Evolutionary conservation across 352 stramenopile genomes (phyloP).

Genomic region (Phytophthora hybrid): DNA sequence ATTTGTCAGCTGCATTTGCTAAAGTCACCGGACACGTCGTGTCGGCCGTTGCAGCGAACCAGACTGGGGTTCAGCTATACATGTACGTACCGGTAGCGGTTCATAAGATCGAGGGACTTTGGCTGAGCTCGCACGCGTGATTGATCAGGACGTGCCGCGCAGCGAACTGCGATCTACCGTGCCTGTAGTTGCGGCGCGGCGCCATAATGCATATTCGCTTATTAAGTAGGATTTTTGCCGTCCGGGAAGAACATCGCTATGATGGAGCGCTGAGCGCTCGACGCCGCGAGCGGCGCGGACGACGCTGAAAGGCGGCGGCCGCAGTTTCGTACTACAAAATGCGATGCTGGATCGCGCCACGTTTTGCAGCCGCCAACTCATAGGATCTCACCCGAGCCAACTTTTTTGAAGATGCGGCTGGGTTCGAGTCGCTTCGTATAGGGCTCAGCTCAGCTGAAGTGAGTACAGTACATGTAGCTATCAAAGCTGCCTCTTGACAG

Average conservation of each 20-base stretch:
- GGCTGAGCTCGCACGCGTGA: background rate
- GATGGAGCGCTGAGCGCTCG: background rate
- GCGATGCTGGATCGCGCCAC: background rate
- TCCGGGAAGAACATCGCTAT: background rate
- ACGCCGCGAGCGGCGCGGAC: background rate
- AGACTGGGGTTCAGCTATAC: background rate
- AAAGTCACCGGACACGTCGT: background rate
- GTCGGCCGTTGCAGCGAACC: background rate
- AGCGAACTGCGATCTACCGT: background rate
- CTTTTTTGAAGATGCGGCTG: background rate
- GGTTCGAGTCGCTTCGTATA: conserved; percentile 1
- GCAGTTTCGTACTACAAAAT: conserved; percentile 1
- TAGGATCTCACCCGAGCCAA: background rate
- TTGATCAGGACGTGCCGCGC: background rate
- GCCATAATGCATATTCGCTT: background rate
- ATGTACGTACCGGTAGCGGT: conserved; percentile 1
- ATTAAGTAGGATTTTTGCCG: background rate
- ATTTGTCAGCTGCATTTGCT: background rate
- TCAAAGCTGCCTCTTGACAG: background rate
- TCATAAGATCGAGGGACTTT: conserved; percentile 1
- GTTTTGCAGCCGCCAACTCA: background rate
- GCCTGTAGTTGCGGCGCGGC: no score
- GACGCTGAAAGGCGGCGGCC: background rate
- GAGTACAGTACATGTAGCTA: no score
- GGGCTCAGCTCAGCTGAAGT: background rate